Evolutionary conservation across 169 alveolate species (phyloP).

Genomic region (Cryptosporidium viatorum): DNA sequence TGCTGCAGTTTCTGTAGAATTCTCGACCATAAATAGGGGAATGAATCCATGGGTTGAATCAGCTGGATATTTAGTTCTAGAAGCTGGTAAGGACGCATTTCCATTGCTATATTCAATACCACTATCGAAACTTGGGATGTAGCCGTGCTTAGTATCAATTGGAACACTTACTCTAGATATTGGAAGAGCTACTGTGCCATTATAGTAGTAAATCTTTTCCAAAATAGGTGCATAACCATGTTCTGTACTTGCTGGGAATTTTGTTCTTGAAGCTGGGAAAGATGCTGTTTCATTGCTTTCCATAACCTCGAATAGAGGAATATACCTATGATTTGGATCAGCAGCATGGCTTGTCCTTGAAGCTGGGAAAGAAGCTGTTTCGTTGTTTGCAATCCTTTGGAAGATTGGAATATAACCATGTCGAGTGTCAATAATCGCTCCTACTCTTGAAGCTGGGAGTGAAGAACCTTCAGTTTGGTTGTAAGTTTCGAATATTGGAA

Average conservation of each 20-base stretch:
- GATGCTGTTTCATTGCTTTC: slow-evolving; percentile 1
- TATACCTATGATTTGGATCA: slow-evolving; percentile 14
- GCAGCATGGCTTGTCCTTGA: slow-evolving; percentile 26
- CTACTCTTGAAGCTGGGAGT: slow-evolving; percentile 32
- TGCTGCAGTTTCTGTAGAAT: background rate
- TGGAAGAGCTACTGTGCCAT: slow-evolving; percentile 6
- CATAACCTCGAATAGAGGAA: background rate
- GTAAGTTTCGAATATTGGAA: background rate
- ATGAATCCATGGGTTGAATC: slow-evolving; percentile 32
- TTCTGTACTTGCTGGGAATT: background rate
- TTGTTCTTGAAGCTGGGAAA: slow-evolving; percentile 43
- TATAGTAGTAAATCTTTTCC: background rate
- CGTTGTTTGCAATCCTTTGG: background rate
- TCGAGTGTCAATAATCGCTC: background rate
- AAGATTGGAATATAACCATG: slow-evolving; percentile 41
- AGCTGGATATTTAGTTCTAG: slow-evolving; percentile 23
- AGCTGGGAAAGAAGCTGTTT: slow-evolving; percentile 35
- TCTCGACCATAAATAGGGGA: background rate
- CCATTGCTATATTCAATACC: background rate
- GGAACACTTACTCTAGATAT: slow-evolving; percentile 30
- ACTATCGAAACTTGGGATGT: background rate
- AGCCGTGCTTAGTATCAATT: slow-evolving; percentile 21
- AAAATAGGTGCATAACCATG: slow-evolving; percentile 7
- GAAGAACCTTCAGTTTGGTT: background rate
- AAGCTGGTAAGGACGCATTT: slow-evolving; percentile 33